These are phyloP conservation scores for Taiozyma onychis DNA, from an alignment of 1,139 yeast species.

Conservation along the genomic window DNA sequence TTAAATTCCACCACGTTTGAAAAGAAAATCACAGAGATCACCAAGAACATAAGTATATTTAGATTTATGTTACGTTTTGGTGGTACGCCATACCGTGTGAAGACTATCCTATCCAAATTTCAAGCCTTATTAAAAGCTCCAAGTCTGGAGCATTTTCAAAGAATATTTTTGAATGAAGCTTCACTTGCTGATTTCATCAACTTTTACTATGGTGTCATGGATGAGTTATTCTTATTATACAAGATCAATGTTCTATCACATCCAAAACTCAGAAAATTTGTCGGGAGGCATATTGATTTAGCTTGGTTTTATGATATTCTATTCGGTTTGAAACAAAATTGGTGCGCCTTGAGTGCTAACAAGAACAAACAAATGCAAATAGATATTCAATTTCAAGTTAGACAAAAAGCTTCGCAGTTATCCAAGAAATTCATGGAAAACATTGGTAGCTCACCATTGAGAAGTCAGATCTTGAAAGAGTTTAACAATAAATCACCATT, in stretches of 20 bases:
- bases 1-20: constrained; percentile 26
- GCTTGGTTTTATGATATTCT: constrained; percentile 65
- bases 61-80: constrained; percentile 71
- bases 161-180: constrained; percentile 35
- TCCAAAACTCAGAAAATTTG: constrained; percentile 31
- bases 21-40: constrained; percentile 39
- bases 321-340: constrained; percentile 45
- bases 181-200: constrained; percentile 44
- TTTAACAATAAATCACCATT: constrained; percentile 22
- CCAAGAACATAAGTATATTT: constrained; percentile 49
- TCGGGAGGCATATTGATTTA: constrained; percentile 47
- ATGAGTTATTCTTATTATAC: constrained; percentile 50
- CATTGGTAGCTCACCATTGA: constrained; percentile 24
- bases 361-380: constrained; percentile 37
- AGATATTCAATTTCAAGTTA: constrained; percentile 29
- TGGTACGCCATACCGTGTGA: constrained; percentile 56
- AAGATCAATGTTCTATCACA: constrained; percentile 47
- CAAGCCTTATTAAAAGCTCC: constrained; percentile 11
- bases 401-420: constrained; percentile 25
- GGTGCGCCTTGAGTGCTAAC: constrained; percentile 34
- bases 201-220: constrained; percentile 58
- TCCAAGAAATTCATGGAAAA: constrained; percentile 21
- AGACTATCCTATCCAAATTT: constrained; percentile 21
- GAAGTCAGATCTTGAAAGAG: constrained; percentile 27
- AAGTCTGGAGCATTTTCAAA: constrained; percentile 14